phyloP scores from a whole-genome alignment of 2,329 filamentous ascomycete genomes.

The Berkeleyomyces basicola region DNA sequence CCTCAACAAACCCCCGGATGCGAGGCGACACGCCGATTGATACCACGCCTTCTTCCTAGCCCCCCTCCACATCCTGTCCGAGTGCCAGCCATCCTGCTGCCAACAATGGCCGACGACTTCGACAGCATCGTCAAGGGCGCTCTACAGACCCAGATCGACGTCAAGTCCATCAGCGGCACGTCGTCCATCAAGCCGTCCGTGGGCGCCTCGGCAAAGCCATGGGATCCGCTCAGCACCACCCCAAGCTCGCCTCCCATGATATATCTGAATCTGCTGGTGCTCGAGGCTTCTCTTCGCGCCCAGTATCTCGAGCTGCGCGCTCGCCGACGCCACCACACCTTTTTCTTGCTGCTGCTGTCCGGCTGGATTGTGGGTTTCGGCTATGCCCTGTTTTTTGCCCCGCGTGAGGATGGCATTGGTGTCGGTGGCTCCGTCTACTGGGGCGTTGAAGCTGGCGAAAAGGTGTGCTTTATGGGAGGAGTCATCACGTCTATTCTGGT shows the following conservation, averaged over 20 bases:
- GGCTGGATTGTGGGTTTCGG: slow-evolving; percentile 73
- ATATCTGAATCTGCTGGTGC: slow-evolving; percentile 92
- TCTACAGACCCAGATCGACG: slow-evolving; percentile 43
- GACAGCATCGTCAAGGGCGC: slow-evolving; percentile 90
- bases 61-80: not conserved
- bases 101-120: slow-evolving; percentile 23
- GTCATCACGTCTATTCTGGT: slow-evolving; percentile 73
- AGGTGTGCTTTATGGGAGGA: slow-evolving; percentile 80
- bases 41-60: not conserved
- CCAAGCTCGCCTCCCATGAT: slow-evolving; percentile 92
- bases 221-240: slow-evolving; percentile 61
- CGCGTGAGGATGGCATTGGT: slow-evolving; percentile 82
- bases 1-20: not conserved
- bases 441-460: slow-evolving; percentile 80
- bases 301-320: slow-evolving; percentile 86
- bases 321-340: slow-evolving; percentile 77
- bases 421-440: slow-evolving; percentile 92
- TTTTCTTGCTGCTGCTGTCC: slow-evolving; percentile 67
- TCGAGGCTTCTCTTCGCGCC: slow-evolving; percentile 81
- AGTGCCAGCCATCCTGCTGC: not conserved
- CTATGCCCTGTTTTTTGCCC: slow-evolving; percentile 85
- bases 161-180: slow-evolving; percentile 18
- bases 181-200: slow-evolving; percentile 25
- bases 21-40: not conserved
- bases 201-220: slow-evolving; percentile 28